phyloP scores from a whole-genome alignment of 1,139 yeast species.

The Wickerhamiella pararugosa region DNA sequence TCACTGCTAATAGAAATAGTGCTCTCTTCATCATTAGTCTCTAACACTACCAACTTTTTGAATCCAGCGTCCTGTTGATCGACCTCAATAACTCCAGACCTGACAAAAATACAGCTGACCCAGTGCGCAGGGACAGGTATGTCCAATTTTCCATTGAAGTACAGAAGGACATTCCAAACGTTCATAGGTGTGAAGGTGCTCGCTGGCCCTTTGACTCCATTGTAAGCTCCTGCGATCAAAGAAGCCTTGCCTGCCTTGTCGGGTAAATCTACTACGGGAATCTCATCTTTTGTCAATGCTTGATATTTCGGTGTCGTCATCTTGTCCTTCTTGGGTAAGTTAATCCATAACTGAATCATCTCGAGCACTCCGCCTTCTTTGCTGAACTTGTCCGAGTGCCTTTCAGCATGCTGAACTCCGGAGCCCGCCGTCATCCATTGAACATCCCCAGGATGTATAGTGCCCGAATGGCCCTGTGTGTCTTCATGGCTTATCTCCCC shows the following conservation, averaged over 20 bases:
- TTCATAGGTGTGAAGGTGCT: slow-evolving; percentile 5
- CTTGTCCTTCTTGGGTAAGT: slow-evolving; percentile 4
- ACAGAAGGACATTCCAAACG: background rate
- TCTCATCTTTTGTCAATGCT: background rate
- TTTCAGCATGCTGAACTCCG: slow-evolving; percentile 73
- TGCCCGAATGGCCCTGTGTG: slow-evolving; percentile 71
- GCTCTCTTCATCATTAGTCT: background rate
- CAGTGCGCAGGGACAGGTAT: slow-evolving; percentile 1
- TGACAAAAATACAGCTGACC: slow-evolving; percentile 3
- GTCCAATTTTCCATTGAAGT: background rate
- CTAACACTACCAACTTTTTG: background rate
- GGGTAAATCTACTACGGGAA: slow-evolving; percentile 34
- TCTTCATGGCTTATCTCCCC: slow-evolving; percentile 87
- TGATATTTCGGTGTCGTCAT: slow-evolving; percentile 3
- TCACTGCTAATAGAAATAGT: background rate
- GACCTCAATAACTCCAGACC: slow-evolving; percentile 2
- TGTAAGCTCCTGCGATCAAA: slow-evolving; percentile 5
- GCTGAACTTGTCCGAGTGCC: slow-evolving; percentile 6
- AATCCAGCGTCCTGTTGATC: background rate
- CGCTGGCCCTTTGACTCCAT: slow-evolving; percentile 6
- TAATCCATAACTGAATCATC: slow-evolving; percentile 7
- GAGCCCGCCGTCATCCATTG: slow-evolving; percentile 94
- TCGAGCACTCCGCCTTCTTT: slow-evolving; percentile 5
- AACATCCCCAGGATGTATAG: slow-evolving; percentile 69
- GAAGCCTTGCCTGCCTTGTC: slow-evolving; percentile 31